Evolutionary conservation across 1,139 yeast species (phyloP).

Genomic region (Blastobotrys arbuscula): DNA sequence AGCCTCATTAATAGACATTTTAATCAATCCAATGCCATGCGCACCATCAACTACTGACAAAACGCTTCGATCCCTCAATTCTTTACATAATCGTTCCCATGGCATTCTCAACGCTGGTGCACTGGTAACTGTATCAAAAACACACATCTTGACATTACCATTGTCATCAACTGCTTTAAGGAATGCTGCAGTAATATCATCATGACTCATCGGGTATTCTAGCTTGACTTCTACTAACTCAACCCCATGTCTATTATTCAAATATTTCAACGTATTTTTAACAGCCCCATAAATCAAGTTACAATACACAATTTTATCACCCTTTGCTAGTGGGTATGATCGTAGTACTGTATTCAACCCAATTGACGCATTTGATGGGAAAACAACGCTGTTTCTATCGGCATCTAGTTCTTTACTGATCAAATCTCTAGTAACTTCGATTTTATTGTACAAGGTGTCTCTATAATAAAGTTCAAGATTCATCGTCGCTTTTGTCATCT

Average conservation of each 20-base stretch:
- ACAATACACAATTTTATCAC: conserved; percentile 51
- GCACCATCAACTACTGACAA: conserved; percentile 68
- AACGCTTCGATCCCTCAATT: conserved; percentile 45
- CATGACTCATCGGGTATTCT: conserved; percentile 46
- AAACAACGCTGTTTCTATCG: conserved; percentile 42
- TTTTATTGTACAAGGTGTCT: conserved; percentile 27
- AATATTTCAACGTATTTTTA: conserved; percentile 46
- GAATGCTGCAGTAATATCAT: conserved; percentile 42
- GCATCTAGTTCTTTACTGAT: conserved; percentile 42
- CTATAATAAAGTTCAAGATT: conserved; percentile 43
- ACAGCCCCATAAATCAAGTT: conserved; percentile 57
- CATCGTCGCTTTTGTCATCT: conserved; percentile 26
- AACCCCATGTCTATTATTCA: conserved; percentile 42
- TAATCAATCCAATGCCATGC: conserved; percentile 57
- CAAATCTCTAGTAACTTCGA: conserved; percentile 32
- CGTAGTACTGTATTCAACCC: conserved; percentile 57
- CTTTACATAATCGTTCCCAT: conserved; percentile 43
- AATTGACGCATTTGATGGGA: conserved; percentile 55
- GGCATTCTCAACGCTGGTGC: conserved; percentile 63
- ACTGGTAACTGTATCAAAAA: conserved; percentile 60
- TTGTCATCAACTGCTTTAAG: conserved; percentile 25
- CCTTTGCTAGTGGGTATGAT: conserved; percentile 46
- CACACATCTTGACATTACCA: conserved; percentile 35
- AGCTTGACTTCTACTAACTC: conserved; percentile 43
- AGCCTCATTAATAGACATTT: conserved; percentile 41